Evolutionary conservation across 2,329 filamentous ascomycete genomes (phyloP), one percentile per base, ranked within the genome.

Genomic region (Arthrinium puccinioides): DNA sequence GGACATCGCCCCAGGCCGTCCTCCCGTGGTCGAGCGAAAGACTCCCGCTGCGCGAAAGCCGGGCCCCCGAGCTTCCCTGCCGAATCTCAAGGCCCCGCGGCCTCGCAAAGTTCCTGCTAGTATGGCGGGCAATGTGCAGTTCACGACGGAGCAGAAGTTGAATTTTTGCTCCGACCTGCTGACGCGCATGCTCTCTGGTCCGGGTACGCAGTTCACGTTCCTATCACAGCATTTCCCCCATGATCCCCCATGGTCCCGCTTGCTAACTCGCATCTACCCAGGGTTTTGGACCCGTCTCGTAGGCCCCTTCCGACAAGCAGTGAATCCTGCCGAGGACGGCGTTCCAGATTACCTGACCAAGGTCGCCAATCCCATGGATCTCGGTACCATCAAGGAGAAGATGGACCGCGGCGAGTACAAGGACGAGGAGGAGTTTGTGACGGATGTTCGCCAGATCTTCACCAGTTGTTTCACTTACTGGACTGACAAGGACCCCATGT

Each of bases 241-340:
- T 20, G 15, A 2, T 21, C 30, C 36, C 13, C n/a, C 32, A n/a
- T n/a, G n/a, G n/a, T n/a, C n/a, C n/a, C n/a, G n/a, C n/a, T n/a
- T n/a, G n/a, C n/a, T n/a, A n/a, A n/a, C n/a, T n/a, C n/a, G 18
- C 36, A n/a, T 6, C 5, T 19, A 26, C 28, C 14, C 36, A 78
- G 76, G 77, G 6, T 81, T 77, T 53, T 82, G 77, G 77, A 81
- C 77, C 0, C 72, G 76, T n/a, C 64, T 80, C 1, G 76, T 81
- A 4, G 74, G 74, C 0, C 74, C 75, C 0, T 81, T 82, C 55
- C 70, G 69, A 30, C 69, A 79, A 18, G 70, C 76, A 0, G 76
- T 81, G 6, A 67, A 76, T 40, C 76, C 76, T 1, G 50, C 59
- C 4, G 62, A 66, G 25, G 74, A 81, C 44, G 70, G 70, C 14